Conservation (phyloP, 1,284 basidiomycete genomes). For the Rhodotorula sp. region DNA sequence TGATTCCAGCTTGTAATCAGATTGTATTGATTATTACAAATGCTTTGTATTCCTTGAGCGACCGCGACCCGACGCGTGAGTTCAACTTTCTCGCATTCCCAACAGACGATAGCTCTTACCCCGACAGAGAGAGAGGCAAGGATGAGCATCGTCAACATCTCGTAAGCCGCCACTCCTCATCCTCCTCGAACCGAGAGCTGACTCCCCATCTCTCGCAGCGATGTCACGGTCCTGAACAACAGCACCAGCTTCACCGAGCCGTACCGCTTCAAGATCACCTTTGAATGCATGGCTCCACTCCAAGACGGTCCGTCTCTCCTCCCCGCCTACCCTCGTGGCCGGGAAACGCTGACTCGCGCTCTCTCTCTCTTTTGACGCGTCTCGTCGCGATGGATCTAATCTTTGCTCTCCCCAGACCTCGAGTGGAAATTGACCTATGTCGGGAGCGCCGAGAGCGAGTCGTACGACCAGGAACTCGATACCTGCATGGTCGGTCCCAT, state of each 20-base stretch:
- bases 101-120: neutral
- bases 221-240: conserved; percentile 70
- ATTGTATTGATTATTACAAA: no score
- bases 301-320: conserved; percentile 65
- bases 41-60: neutral
- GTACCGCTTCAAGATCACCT: conserved; percentile 93
- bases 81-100: no score
- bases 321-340: neutral
- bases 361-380: neutral
- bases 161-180: conserved; percentile 15
- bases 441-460: conserved; percentile 88
- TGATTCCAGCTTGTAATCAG: no score
- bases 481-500: conserved; percentile 77
- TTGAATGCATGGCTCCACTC: conserved; percentile 91
- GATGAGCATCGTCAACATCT: conserved; percentile 43
- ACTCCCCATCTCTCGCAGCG: conserved; percentile 23
- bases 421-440: conserved; percentile 99
- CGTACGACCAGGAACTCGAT: conserved; percentile 65
- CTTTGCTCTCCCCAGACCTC: conserved; percentile 64
- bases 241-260: conserved; percentile 85
- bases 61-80: neutral
- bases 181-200: neutral
- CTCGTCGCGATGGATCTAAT: conserved; percentile 2
- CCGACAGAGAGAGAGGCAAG: neutral
- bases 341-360: neutral